phyloP scores from a whole-genome alignment of 1,284 basidiomycete species.

The Puccinia coronata region DNA sequence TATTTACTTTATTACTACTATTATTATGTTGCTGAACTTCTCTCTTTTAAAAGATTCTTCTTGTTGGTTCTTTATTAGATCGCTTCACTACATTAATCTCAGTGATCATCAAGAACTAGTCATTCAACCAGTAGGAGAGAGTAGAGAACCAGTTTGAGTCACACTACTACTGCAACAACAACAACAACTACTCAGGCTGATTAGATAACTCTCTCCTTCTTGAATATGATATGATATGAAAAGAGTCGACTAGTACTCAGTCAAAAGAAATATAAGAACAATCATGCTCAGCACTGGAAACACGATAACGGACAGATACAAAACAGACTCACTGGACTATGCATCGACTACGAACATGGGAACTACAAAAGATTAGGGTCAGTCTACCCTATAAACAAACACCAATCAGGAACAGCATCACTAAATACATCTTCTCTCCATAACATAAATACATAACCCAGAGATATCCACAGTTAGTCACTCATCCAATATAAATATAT shows the following conservation, averaged over 20 bases:
- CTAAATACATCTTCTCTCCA: neutral
- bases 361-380: slow-evolving; percentile 39
- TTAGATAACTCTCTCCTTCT: too few relatives aligned
- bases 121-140: too few relatives aligned
- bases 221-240: too few relatives aligned
- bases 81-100: slow-evolving; percentile 28
- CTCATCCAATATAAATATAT: neutral
- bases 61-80: slow-evolving; percentile 48
- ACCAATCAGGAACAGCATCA: neutral
- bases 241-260: neutral
- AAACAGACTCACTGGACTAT: slow-evolving; percentile 27
- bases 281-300: slow-evolving; percentile 37
- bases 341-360: slow-evolving; percentile 43
- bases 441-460: neutral
- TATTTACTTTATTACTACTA: too few relatives aligned
- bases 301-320: slow-evolving; percentile 29
- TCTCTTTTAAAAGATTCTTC: too few relatives aligned
- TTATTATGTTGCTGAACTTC: too few relatives aligned
- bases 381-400: neutral
- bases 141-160: too few relatives aligned
- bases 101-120: slow-evolving; percentile 40
- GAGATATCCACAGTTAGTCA: slow-evolving; percentile 37
- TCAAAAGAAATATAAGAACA: slow-evolving; percentile 7
- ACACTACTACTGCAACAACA: neutral
- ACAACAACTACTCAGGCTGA: neutral